phyloP scores from a whole-genome alignment of 495 filamentous ascomycete genomes.

The Penicillium goetzii region DNA sequence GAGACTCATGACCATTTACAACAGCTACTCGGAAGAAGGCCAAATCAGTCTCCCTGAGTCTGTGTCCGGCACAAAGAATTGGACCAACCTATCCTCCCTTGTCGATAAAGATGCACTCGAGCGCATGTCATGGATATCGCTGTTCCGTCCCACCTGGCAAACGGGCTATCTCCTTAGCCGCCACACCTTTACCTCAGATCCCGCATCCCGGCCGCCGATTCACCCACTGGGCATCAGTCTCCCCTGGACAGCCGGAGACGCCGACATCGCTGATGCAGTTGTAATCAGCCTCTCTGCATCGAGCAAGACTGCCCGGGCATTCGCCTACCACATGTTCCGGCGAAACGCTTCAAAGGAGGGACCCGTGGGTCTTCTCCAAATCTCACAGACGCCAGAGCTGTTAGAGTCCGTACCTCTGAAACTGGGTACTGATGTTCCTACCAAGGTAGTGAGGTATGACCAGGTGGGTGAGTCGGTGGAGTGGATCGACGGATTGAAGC shows the following conservation, averaged over 20 bases:
- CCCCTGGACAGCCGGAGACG: not conserved
- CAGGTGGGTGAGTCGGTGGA: not conserved
- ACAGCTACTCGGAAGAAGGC: not conserved
- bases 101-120: not conserved
- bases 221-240: not conserved
- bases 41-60: not conserved
- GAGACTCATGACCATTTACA: not conserved
- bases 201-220: not conserved
- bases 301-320: not conserved
- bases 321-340: not conserved
- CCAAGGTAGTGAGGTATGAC: not conserved
- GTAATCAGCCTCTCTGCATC: not conserved
- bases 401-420: not conserved
- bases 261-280: not conserved
- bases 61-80: not conserved
- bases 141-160: not conserved
- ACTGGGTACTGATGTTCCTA: not conserved
- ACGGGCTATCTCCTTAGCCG: not conserved
- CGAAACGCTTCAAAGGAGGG: not conserved
- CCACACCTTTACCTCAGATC: not conserved
- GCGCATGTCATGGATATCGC: not conserved
- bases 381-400: not conserved
- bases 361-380: not conserved
- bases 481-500: not conserved
- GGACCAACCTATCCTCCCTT: not conserved